Conservation (phyloP, 345 rosid species). For the Psidium guajava region DNA sequence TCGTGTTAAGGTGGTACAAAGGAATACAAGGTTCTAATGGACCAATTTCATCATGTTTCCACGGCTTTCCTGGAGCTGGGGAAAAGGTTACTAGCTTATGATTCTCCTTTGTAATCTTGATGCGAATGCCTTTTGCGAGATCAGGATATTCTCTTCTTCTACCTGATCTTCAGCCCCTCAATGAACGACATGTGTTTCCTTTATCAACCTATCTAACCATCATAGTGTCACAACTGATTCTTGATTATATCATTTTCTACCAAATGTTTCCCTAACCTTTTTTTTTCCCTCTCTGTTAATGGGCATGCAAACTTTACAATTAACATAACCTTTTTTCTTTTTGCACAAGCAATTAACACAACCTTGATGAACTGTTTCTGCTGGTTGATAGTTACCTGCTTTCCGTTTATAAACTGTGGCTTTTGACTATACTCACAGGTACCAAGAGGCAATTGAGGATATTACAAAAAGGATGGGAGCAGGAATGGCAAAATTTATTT, state of each 20-base stretch:
- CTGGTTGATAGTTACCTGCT: not conserved
- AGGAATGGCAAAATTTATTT: constrained; percentile 91
- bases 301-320: not conserved
- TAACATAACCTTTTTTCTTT: not conserved
- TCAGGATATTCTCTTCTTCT: not conserved
- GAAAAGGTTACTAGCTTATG: constrained; percentile 31
- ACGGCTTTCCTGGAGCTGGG: constrained; percentile 84
- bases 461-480: constrained; percentile 82
- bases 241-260: not conserved
- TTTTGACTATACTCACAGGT: constrained; percentile 30
- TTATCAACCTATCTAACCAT: not conserved
- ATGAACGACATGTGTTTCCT: not conserved
- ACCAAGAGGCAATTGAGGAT: constrained; percentile 80
- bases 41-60: constrained; percentile 71
- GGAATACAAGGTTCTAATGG: constrained; percentile 86
- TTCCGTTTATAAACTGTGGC: not conserved
- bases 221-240: not conserved
- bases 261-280: not conserved
- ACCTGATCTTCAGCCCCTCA: not conserved
- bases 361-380: not conserved
- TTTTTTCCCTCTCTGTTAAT: not conserved
- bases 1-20: constrained; percentile 67
- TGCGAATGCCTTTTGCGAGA: not conserved
- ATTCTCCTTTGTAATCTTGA: not conserved
- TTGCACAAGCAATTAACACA: not conserved